These are phyloP conservation scores for Diplogelasinospora grovesii DNA, from an alignment of 495 filamentous ascomycete species.

Conservation along the genomic window DNA sequence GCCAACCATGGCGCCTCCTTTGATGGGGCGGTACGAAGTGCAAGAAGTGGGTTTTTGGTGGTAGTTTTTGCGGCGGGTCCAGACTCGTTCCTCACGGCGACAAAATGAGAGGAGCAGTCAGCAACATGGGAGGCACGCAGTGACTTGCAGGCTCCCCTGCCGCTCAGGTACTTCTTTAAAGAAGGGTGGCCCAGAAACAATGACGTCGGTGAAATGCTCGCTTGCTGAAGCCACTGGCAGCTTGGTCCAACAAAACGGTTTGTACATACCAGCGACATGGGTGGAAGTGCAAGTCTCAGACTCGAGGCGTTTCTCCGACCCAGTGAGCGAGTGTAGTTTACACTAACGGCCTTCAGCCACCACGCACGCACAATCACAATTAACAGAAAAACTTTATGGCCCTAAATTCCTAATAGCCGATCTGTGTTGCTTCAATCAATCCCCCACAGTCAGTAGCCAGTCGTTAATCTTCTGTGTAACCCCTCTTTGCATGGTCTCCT, in stretches of 20 bases:
- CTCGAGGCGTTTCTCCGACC: background rate
- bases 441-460: background rate
- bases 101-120: conserved; percentile 1
- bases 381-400: too few relatives aligned
- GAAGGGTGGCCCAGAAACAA: background rate
- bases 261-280: background rate
- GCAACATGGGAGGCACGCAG: background rate
- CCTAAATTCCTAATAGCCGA: too few relatives aligned
- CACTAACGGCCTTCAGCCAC: background rate
- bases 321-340: too few relatives aligned
- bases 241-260: conserved; percentile 1
- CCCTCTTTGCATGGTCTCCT: too few relatives aligned
- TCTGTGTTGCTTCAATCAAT: too few relatives aligned
- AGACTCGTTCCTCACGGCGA: background rate
- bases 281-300: conserved; percentile 1
- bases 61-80: background rate
- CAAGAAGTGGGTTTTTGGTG: background rate
- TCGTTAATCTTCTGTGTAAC: background rate
- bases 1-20: too few relatives aligned
- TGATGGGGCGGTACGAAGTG: background rate
- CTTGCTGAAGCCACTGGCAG: conserved; percentile 7
- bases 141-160: background rate
- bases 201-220: conserved; percentile 11
- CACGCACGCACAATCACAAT: background rate
- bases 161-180: background rate